phyloP scores from a whole-genome alignment of 805 yeast species.

The Metschnikowia similis region DNA sequence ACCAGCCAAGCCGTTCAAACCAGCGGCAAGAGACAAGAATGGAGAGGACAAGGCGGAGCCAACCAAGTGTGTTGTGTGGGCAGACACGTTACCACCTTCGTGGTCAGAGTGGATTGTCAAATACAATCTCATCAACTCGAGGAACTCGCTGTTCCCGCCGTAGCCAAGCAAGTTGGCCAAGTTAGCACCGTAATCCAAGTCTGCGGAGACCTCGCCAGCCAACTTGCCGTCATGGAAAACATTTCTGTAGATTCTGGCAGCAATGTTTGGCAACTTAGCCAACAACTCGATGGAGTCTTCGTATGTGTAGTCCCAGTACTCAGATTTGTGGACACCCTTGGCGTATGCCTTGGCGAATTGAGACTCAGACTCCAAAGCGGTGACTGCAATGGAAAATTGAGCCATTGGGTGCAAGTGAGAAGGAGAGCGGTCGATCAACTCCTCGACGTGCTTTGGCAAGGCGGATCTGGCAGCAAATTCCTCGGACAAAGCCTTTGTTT shows the following conservation, averaged over 20 bases:
- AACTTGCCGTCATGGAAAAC: constrained; percentile 52
- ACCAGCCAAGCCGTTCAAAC: constrained; percentile 80
- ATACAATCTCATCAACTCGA: constrained; percentile 68
- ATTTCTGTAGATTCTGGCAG: constrained; percentile 72
- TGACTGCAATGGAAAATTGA: constrained; percentile 70
- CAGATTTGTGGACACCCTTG: constrained; percentile 60
- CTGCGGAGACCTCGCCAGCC: constrained; percentile 47
- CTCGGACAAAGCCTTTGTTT: constrained; percentile 51
- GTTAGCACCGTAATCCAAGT: constrained; percentile 70
- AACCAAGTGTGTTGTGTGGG: constrained; percentile 77
- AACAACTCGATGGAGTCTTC: constrained; percentile 69
- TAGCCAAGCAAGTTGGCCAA: constrained; percentile 62
- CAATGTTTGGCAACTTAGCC: constrained; percentile 69
- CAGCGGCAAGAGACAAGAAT: constrained; percentile 70
- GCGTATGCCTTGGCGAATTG: constrained; percentile 70
- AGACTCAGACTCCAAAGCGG: constrained; percentile 69
- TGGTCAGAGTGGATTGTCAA: constrained; percentile 76
- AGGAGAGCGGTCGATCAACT: constrained; percentile 61
- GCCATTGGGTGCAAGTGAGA: constrained; percentile 78
- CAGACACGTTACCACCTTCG: constrained; percentile 82
- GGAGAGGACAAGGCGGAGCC: constrained; percentile 81
- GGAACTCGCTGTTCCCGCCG: constrained; percentile 53
- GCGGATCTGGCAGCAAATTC: constrained; percentile 63
- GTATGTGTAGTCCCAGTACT: constrained; percentile 71
- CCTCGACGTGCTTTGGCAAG: constrained; percentile 60